These are phyloP conservation scores for Helianthus annuus DNA, from an alignment of 129 eudicot genomes.

Conservation along the genomic window HanXRQr2.0-SUNRISE NC_035436.2:194842287-194842786, in stretches of 20 bases:
- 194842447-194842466: slow-evolving; percentile 45
- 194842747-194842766: too few relatives aligned
- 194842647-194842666: too few relatives aligned
- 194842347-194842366: slow-evolving; percentile 78
- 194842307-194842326: slow-evolving; percentile 33
- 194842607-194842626: not conserved
- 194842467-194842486: slow-evolving; percentile 73
- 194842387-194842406: slow-evolving; percentile 73
- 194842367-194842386: slow-evolving; percentile 73
- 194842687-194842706: too few relatives aligned
- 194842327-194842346: slow-evolving; percentile 89
- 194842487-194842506: slow-evolving; percentile 73
- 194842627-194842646: too few relatives aligned
- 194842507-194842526: slow-evolving; percentile 77
- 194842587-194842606: not conserved
- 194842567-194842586: slow-evolving; percentile 96
- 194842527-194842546: slow-evolving; percentile 83
- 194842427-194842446: slow-evolving; percentile 59
- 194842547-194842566: slow-evolving; percentile 81
- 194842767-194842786: too few relatives aligned
- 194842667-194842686: too few relatives aligned
- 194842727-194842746: too few relatives aligned
- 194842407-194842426: slow-evolving; percentile 78
- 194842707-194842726: too few relatives aligned
- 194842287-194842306: not conserved